phyloP scores from a whole-genome alignment of 345 rosid genomes.

The Eucalyptus pauciflora region DNA sequence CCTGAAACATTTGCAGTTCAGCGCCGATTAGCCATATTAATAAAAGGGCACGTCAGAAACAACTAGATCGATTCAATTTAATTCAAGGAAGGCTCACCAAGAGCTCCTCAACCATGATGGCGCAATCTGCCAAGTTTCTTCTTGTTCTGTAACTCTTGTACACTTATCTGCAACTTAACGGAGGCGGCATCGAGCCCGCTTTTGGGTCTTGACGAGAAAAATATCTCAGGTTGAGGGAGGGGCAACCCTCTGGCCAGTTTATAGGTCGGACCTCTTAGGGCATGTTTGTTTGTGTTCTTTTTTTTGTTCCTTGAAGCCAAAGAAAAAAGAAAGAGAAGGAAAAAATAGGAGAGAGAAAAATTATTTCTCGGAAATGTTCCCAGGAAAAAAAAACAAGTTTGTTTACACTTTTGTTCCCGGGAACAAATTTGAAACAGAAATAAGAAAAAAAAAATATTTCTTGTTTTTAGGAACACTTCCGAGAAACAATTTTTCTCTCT shows the following conservation, averaged over 20 bases:
- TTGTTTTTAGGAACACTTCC: too few relatives aligned
- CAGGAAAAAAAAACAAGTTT: too few relatives aligned
- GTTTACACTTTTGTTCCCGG: too few relatives aligned
- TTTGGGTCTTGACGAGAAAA: conserved; percentile 54
- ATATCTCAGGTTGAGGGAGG: conserved; percentile 31
- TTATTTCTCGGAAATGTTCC: too few relatives aligned
- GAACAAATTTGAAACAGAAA: too few relatives aligned
- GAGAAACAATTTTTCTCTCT: too few relatives aligned
- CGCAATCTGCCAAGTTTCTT: conserved; percentile 89
- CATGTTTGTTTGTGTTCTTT: too few relatives aligned
- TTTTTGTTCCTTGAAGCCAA: too few relatives aligned
- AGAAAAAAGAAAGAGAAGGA: too few relatives aligned
- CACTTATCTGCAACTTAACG: conserved; percentile 62
- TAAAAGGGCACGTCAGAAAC: neutral
- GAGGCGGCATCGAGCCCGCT: conserved; percentile 76
- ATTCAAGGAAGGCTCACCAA: conserved; percentile 25
- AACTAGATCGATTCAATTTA: neutral
- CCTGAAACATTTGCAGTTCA: conserved; percentile 22
- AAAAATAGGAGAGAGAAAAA: too few relatives aligned
- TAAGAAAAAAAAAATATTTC: too few relatives aligned
- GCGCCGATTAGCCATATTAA: neutral
- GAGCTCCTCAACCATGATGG: conserved; percentile 70
- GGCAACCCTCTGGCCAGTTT: conserved; percentile 17
- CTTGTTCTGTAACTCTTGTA: conserved; percentile 83
- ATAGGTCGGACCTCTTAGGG: neutral